A percentile compares a stretch with the other conserved stretches of the same genome.
These are phyloP conservation scores for Zelonia costaricensis DNA, from an alignment of 208 protist species.

Conservation along the genomic window DNA sequence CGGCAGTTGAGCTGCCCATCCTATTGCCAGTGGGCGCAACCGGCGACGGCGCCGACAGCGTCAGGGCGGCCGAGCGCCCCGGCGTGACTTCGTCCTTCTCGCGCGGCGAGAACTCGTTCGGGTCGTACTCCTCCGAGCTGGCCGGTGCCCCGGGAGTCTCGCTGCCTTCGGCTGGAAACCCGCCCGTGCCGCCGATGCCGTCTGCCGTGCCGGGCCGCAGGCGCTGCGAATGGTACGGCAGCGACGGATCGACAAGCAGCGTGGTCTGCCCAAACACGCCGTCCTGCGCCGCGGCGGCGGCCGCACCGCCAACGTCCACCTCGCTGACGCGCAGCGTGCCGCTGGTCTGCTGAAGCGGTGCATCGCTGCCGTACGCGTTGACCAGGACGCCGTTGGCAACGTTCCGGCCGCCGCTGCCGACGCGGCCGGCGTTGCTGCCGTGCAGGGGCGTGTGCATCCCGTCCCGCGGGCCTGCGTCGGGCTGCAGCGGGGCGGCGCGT, in stretches of 20 bases:
- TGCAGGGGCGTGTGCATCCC: neutral
- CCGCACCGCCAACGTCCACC: slow-evolving; percentile 24
- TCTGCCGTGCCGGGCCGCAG: slow-evolving; percentile 9
- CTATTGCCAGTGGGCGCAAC: neutral
- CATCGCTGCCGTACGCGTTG: neutral
- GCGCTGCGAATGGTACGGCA: neutral
- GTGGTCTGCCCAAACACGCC: neutral
- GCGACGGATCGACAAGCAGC: neutral
- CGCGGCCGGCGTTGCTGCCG: neutral
- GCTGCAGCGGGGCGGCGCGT: neutral
- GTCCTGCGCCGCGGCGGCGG: neutral
- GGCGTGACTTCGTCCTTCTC: slow-evolving; percentile 9
- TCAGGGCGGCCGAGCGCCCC: too few relatives aligned
- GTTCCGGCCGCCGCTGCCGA: neutral
- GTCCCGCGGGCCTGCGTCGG: neutral
- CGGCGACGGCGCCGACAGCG: neutral
- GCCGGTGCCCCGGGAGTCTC: slow-evolving; percentile 18
- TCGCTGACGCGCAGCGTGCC: slow-evolving; percentile 35
- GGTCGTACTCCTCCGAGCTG: slow-evolving; percentile 22
- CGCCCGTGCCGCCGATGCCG: neutral
- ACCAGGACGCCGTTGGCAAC: neutral
- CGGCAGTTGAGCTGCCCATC: neutral
- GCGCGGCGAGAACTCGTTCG: slow-evolving; percentile 34
- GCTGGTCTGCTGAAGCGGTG: slow-evolving; percentile 12
- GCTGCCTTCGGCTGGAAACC: slow-evolving; percentile 20